Evolutionary conservation across 2,329 filamentous ascomycete species (phyloP).

Genomic region (Arthroderma uncinatum): DNA sequence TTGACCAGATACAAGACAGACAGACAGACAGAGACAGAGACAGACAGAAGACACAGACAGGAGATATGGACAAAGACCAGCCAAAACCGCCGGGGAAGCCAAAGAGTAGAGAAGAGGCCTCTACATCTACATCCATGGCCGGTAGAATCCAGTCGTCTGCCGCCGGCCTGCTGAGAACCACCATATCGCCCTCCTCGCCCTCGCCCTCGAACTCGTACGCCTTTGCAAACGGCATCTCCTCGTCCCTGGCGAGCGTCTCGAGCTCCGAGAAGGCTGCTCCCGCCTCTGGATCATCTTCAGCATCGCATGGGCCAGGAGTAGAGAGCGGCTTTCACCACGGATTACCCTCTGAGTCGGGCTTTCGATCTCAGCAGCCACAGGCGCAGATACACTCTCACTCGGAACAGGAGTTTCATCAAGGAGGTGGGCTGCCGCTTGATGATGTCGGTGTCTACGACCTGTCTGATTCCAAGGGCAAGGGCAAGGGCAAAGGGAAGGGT

Average conservation of each 20-base stretch:
- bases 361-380: neutral
- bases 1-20: neutral
- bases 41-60: no score
- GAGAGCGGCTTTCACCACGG: neutral
- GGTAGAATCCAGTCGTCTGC: constrained; percentile 12
- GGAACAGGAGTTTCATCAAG: neutral
- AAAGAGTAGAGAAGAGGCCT: neutral
- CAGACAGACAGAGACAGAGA: neutral
- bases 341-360: neutral
- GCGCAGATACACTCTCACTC: neutral
- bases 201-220: constrained; percentile 5
- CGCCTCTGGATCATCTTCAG: neutral
- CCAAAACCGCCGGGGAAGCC: neutral
- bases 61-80: neutral
- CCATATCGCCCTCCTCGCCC: constrained; percentile 5
- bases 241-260: constrained; percentile 7
- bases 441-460: neutral
- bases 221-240: constrained; percentile 7
- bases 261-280: constrained; percentile 5
- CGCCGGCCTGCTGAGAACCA: constrained; percentile 13
- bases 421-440: neutral
- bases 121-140: neutral
- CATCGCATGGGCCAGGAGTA: neutral
- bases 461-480: constrained; percentile 3
- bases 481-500: constrained; percentile 9